phyloP scores from a whole-genome alignment of 352 stramenopile genomes.

The Globisporangium orthogonon region DNA sequence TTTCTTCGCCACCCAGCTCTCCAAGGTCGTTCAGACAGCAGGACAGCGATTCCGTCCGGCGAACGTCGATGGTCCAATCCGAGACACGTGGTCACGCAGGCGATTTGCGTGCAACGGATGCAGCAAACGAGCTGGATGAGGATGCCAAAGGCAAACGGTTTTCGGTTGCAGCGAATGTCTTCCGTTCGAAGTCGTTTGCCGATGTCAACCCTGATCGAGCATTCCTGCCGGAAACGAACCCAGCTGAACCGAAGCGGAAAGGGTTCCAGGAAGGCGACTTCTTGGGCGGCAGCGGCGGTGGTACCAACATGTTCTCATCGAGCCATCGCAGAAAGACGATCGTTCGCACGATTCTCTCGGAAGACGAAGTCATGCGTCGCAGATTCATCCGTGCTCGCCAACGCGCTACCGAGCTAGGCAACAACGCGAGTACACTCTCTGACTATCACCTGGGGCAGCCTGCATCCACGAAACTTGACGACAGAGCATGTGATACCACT shows the following conservation, averaged over 20 bases:
- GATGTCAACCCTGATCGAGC: neutral
- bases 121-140: neutral
- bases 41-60: neutral
- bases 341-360: conserved; percentile 29
- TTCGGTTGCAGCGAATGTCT: neutral
- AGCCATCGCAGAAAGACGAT: conserved; percentile 26
- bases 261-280: neutral
- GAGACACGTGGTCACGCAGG: too few species aligned
- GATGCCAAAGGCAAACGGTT: neutral
- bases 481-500: neutral
- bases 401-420: neutral
- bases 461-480: neutral
- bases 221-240: neutral
- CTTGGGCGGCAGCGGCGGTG: neutral
- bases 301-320: neutral
- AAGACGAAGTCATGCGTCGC: conserved; percentile 22
- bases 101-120: too few species aligned
- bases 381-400: neutral
- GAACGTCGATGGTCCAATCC: neutral
- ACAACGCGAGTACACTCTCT: neutral
- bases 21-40: neutral
- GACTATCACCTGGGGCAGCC: too few species aligned
- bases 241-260: neutral
- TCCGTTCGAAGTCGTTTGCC: neutral
- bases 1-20: neutral